Conservation (phyloP, 257 asterid species). For the Solanum chilense region DNA sequence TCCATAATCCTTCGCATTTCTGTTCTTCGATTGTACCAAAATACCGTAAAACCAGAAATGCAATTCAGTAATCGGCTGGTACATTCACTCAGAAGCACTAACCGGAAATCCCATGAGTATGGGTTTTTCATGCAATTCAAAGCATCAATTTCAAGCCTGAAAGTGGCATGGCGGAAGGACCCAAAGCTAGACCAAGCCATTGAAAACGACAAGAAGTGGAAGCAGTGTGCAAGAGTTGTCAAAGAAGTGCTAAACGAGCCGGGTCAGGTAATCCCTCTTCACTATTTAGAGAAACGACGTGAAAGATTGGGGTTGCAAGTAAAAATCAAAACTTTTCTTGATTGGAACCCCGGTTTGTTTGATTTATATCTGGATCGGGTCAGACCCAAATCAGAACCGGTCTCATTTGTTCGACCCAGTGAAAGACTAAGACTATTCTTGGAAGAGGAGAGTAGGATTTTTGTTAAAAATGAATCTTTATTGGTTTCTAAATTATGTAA, state of each 20-base stretch:
- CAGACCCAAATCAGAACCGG: slow-evolving; percentile 56
- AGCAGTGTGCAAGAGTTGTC: slow-evolving; percentile 65
- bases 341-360: slow-evolving; percentile 62
- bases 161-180: slow-evolving; percentile 80
- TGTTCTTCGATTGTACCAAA: background rate
- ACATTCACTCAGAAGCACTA: background rate
- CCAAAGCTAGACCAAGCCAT: slow-evolving; percentile 72
- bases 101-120: background rate
- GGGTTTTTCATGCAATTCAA: slow-evolving; percentile 20
- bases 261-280: slow-evolving; percentile 65
- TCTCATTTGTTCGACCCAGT: slow-evolving; percentile 52
- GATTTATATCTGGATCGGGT: slow-evolving; percentile 52
- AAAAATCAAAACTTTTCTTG: slow-evolving; percentile 30
- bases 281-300: slow-evolving; percentile 73
- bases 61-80: background rate
- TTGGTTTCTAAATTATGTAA: slow-evolving; percentile 67
- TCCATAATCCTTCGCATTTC: background rate
- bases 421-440: slow-evolving; percentile 36
- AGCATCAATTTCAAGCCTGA: slow-evolving; percentile 66
- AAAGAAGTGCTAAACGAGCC: slow-evolving; percentile 87
- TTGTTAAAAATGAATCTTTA: slow-evolving; percentile 37
- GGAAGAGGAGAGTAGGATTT: slow-evolving; percentile 48
- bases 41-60: slow-evolving; percentile 3
- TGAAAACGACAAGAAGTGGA: slow-evolving; percentile 75
- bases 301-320: slow-evolving; percentile 52